A percentile compares a stretch with the other conserved stretches of the same genome.
Evolutionary conservation across 441 rosid genomes (phyloP).

Genomic region (Lepidium campestre): DNA sequence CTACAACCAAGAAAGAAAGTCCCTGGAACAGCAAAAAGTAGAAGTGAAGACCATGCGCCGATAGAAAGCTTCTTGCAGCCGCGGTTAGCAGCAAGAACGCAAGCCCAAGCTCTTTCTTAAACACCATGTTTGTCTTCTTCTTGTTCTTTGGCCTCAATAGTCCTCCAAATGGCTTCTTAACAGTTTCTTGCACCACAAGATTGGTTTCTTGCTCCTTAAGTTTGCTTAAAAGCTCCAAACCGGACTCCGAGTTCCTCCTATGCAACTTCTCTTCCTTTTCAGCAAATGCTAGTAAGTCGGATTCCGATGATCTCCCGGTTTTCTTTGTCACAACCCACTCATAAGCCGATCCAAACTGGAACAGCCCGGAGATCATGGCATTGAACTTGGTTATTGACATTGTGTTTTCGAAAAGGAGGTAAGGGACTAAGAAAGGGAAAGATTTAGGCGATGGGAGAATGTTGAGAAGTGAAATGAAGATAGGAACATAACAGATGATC

Average conservation of each 20-base stretch:
- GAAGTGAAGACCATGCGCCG: constrained; percentile 91
- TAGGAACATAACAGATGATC: constrained; percentile 84
- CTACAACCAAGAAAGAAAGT: constrained; percentile 71
- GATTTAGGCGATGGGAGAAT: constrained; percentile 80
- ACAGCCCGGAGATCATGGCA: constrained; percentile 91
- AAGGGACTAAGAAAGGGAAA: constrained; percentile 84
- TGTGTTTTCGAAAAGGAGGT: constrained; percentile 88
- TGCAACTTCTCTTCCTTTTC: constrained; percentile 76
- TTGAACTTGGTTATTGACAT: constrained; percentile 97
- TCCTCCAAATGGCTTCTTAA: constrained; percentile 16
- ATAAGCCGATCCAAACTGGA: constrained; percentile 89
- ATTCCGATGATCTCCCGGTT: constrained; percentile 83
- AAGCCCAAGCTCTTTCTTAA: constrained; percentile 75
- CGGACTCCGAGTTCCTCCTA: constrained; percentile 72
- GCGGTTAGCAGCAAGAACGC: constrained; percentile 84
- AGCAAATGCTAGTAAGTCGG: constrained; percentile 67
- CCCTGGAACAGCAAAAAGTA: constrained; percentile 91
- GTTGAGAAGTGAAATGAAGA: constrained; percentile 74
- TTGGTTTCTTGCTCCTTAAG: constrained; percentile 45
- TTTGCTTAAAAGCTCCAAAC: constrained; percentile 59
- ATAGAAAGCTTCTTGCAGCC: constrained; percentile 74
- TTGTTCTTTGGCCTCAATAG: constrained; percentile 9
- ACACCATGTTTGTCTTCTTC: constrained; percentile 53
- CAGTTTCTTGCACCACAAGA: constrained; percentile 12
- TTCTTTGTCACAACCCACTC: constrained; percentile 96